Evolutionary conservation across 495 filamentous ascomycete species (phyloP).

Genomic region (Penicillium subrubescens): DNA sequence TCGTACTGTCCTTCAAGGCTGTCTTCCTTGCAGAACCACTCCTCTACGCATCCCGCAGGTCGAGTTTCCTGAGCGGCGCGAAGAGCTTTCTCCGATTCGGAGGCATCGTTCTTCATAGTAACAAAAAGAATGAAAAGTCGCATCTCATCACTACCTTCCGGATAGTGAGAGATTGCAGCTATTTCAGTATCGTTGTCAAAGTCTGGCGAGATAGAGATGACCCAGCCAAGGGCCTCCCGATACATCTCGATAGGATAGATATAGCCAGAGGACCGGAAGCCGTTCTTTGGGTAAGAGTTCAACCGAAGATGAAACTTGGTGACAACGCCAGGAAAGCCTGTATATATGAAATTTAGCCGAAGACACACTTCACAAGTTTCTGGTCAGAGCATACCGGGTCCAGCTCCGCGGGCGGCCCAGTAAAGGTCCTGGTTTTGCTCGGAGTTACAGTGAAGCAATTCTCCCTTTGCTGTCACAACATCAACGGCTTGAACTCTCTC

Average conservation of each 20-base stretch:
- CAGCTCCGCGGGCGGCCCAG: conserved; percentile 54
- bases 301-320: conserved; percentile 48
- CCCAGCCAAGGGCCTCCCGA: conserved; percentile 45
- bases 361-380: neutral
- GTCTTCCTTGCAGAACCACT: conserved; percentile 39
- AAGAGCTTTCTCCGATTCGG: conserved; percentile 37
- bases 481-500: conserved; percentile 51
- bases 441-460: conserved; percentile 36
- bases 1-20: conserved; percentile 44
- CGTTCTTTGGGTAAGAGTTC: conserved; percentile 22
- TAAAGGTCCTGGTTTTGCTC: conserved; percentile 49
- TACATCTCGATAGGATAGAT: conserved; percentile 45
- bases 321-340: conserved; percentile 52
- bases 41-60: conserved; percentile 32
- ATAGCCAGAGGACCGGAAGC: conserved; percentile 47
- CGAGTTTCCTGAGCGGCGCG: conserved; percentile 33
- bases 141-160: conserved; percentile 25
- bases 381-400: conserved; percentile 34
- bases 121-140: conserved; percentile 44
- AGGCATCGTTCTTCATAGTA: conserved; percentile 39
- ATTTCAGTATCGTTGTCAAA: conserved; percentile 47
- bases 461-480: conserved; percentile 49
- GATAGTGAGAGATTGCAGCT: conserved; percentile 38
- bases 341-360: neutral
- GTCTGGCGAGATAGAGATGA: conserved; percentile 35